A percentile compares a stretch with the other conserved stretches of the same genome.
Evolutionary conservation across 495 filamentous ascomycete genomes (phyloP).

Genomic region (Trichoderma orchidacearum): DNA sequence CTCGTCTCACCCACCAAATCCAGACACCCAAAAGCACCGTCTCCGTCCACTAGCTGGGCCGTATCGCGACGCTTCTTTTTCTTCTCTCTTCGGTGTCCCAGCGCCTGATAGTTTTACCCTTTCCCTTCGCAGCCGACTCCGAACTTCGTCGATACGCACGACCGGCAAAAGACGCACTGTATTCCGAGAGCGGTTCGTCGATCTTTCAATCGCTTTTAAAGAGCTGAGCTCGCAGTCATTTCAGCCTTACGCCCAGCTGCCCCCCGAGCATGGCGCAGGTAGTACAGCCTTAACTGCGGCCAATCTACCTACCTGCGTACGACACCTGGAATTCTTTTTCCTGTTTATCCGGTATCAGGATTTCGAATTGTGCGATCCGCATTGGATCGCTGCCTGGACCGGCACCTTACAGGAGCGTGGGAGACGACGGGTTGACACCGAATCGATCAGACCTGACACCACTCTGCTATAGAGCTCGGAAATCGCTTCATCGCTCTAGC

Average conservation of each 20-base stretch:
- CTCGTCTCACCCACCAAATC: not conserved
- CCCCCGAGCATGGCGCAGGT: not conserved
- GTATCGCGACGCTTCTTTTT: too few relatives aligned
- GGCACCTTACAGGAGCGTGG: not conserved
- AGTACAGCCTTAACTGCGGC: not conserved
- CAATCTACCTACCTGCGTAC: not conserved
- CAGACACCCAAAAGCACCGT: too few relatives aligned
- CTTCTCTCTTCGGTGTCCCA: not conserved
- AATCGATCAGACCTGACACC: not conserved
- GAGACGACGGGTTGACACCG: not conserved
- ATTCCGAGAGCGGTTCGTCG: too few relatives aligned
- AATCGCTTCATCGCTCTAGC: not conserved
- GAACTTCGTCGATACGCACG: too few relatives aligned
- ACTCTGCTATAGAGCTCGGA: not conserved
- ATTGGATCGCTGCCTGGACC: not conserved
- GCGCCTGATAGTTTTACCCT: not conserved
- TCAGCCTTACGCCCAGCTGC: not conserved
- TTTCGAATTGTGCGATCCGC: not conserved
- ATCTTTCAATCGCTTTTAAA: not conserved
- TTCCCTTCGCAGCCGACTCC: not conserved
- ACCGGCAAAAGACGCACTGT: too few relatives aligned
- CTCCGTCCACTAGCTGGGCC: not conserved
- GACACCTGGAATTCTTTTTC: not conserved
- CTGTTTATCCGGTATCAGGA: not conserved
- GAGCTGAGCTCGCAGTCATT: not conserved